phyloP scores from a whole-genome alignment of 331 rosid genomes.

The Phaseolus coccineus region DNA sequence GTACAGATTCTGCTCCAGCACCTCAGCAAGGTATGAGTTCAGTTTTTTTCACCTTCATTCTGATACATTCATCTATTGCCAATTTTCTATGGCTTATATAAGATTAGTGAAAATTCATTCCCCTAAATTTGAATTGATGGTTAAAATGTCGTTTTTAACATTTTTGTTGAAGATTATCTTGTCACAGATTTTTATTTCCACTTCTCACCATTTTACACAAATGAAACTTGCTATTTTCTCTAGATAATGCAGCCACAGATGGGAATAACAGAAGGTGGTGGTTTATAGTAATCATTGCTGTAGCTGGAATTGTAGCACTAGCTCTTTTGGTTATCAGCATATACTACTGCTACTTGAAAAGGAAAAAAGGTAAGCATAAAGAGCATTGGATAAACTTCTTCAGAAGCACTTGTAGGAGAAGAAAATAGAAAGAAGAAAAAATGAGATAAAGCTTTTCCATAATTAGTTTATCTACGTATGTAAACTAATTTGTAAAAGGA shows the following conservation, averaged over 20 bases:
- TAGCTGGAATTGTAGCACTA: background rate
- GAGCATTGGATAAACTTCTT: background rate
- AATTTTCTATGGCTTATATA: background rate
- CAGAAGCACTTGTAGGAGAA: no score
- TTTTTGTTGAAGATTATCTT: background rate
- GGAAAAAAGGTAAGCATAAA: slow-evolving; percentile 31
- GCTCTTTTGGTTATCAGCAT: slow-evolving; percentile 27
- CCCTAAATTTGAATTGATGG: background rate
- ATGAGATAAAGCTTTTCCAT: background rate
- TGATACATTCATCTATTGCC: background rate
- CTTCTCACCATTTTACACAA: slow-evolving; percentile 12
- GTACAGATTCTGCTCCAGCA: background rate
- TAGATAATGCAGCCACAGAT: slow-evolving; percentile 38
- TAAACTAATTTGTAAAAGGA: no score
- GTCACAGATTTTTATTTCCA: slow-evolving; percentile 4
- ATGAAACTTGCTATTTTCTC: background rate
- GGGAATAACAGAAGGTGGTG: slow-evolving; percentile 21
- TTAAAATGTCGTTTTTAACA: background rate
- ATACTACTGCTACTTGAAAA: slow-evolving; percentile 37
- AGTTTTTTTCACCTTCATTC: background rate
- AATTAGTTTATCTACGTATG: no score
- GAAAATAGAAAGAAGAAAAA: no score
- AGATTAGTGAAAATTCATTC: background rate
- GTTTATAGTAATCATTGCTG: slow-evolving; percentile 9
- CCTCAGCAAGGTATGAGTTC: slow-evolving; percentile 40